phyloP scores from a whole-genome alignment of 331 rosid genomes.

The Spiraea crenata region DNA sequence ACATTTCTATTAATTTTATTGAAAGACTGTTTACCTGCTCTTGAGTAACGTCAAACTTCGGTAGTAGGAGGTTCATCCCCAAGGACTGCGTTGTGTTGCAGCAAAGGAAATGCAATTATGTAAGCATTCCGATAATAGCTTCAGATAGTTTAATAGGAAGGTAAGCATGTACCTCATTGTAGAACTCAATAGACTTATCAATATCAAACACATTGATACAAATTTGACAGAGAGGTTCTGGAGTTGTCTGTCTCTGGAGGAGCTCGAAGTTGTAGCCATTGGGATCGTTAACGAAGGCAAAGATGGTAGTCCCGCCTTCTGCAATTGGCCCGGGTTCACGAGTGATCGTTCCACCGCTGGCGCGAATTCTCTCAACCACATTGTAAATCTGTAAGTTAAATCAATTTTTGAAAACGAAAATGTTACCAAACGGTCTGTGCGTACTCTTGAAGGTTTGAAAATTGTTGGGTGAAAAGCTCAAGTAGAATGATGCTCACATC shows the following conservation, averaged over 20 bases:
- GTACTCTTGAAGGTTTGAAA: no score
- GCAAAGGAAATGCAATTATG: not conserved
- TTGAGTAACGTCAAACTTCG: not conserved
- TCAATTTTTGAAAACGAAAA: not conserved
- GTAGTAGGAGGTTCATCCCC: constrained; percentile 14
- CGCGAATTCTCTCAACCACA: not conserved
- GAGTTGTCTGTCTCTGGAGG: constrained; percentile 15
- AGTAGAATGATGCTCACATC: not conserved
- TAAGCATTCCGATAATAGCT: no score
- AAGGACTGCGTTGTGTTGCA: constrained; percentile 7
- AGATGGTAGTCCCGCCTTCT: constrained; percentile 2
- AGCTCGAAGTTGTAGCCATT: constrained; percentile 26
- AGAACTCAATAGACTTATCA: constrained; percentile 20
- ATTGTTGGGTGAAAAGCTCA: not conserved
- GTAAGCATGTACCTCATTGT: constrained; percentile 8
- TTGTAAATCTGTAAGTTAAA: constrained; percentile 1
- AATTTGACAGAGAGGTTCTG: constrained; percentile 23
- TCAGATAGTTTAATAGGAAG: not conserved
- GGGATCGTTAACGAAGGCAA: constrained; percentile 17
- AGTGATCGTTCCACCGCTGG: constrained; percentile 14
- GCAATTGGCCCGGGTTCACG: not conserved
- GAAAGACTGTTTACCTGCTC: not conserved
- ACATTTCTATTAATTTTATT: no score
- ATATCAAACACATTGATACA: constrained; percentile 12
- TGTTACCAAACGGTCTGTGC: not conserved